These are phyloP conservation scores for Chaetomiaceae sp. DNA, from an alignment of 2,329 filamentous ascomycete species.

Conservation along the genomic window DNA sequence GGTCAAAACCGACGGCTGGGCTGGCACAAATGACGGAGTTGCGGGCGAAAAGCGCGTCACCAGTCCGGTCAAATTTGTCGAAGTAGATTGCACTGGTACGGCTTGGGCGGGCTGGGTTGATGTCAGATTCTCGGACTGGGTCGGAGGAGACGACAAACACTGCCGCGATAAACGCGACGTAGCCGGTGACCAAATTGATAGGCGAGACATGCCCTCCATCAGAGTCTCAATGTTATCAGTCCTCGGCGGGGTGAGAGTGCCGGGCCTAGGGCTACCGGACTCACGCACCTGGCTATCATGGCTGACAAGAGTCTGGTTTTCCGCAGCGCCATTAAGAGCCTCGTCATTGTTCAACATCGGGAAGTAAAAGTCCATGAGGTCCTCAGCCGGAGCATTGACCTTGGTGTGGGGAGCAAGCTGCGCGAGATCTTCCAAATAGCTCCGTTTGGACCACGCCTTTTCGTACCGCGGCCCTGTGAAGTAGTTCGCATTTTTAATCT, in stretches of 20 bases:
- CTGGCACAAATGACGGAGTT: too few relatives aligned
- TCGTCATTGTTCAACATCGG: not conserved
- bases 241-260: not conserved
- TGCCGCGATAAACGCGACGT: too few relatives aligned
- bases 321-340: too few relatives aligned
- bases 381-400: slow-evolving; percentile 4
- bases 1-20: too few relatives aligned
- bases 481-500: slow-evolving; percentile 4
- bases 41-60: too few relatives aligned
- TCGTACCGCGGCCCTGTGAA: slow-evolving; percentile 20
- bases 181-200: slow-evolving; percentile 4
- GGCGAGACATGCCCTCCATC: slow-evolving; percentile 5
- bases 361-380: slow-evolving; percentile 13
- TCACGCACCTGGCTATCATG: not conserved
- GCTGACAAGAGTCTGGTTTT: not conserved
- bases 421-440: slow-evolving; percentile 11
- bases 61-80: not conserved
- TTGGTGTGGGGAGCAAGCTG: slow-evolving; percentile 10
- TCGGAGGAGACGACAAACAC: too few relatives aligned
- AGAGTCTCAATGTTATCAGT: slow-evolving; percentile 3
- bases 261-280: not conserved
- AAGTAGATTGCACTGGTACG: not conserved
- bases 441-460: slow-evolving; percentile 12
- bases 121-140: not conserved
- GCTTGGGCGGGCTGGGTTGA: not conserved